Percentiles rank a stretch among this genome's conserved stretches.
Conservation (phyloP, 2,329 filamentous ascomycete genomes). For the Trichoderma lentiforme region DNA sequence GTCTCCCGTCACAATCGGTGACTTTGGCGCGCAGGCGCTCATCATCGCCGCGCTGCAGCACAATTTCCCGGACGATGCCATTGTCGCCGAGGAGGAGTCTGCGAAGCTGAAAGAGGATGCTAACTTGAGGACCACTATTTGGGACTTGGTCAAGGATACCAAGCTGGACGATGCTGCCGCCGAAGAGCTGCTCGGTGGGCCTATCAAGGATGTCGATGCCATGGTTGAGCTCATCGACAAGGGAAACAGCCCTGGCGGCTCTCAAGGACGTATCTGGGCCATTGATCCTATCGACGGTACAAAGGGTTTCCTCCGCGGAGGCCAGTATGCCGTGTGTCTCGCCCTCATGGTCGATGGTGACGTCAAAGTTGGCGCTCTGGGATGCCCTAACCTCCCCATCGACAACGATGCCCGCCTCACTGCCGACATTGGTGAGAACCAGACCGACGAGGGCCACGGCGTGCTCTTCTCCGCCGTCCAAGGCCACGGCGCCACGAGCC, state of each 20-base stretch:
- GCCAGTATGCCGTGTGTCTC: constrained; percentile 94
- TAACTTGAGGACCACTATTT: constrained; percentile 66
- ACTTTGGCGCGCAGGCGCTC: constrained; percentile 95
- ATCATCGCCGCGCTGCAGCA: constrained; percentile 88
- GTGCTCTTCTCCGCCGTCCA: constrained; percentile 84
- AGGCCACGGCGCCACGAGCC: constrained; percentile 75
- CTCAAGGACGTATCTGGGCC: constrained; percentile 82
- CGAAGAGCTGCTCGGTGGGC: constrained; percentile 66
- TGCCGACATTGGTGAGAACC: constrained; percentile 69
- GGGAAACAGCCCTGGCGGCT: constrained; percentile 68
- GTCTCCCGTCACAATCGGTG: constrained; percentile 94
- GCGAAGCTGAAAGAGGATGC: constrained; percentile 70
- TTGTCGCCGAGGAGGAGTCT: constrained; percentile 95
- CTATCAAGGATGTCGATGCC: constrained; percentile 60
- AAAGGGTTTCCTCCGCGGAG: constrained; percentile 92
- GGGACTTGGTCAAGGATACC: constrained; percentile 73
- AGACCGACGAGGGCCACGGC: constrained; percentile 73
- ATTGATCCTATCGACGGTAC: constrained; percentile 98
- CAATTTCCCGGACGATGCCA: constrained; percentile 85
- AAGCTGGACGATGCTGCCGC: constrained; percentile 57
- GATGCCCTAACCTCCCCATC: constrained; percentile 90
- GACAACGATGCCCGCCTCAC: constrained; percentile 64
- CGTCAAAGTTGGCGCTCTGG: constrained; percentile 90
- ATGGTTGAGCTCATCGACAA: constrained; percentile 67
- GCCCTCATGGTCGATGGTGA: constrained; percentile 89